Conservation (phyloP, 139 green algal genomes). For the Medakamo hakoo region DNA sequence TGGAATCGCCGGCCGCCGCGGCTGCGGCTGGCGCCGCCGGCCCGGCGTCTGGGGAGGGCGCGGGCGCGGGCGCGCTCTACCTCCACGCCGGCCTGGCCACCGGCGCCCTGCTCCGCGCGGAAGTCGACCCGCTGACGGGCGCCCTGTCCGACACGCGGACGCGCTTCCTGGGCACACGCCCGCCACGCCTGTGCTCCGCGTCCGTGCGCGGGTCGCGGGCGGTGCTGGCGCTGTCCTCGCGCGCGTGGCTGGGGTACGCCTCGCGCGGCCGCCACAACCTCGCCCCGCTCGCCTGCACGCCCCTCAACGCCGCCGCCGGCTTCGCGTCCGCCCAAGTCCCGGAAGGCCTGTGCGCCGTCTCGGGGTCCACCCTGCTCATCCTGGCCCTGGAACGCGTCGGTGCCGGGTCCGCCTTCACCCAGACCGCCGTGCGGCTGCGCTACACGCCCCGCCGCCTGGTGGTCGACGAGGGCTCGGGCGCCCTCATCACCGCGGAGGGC, state of each 20-base stretch:
- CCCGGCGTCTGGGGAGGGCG: no score
- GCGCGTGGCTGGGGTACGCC: slow-evolving; percentile 88
- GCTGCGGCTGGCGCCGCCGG: slow-evolving; percentile 10
- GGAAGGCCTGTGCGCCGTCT: slow-evolving; percentile 91
- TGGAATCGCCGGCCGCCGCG: slow-evolving; percentile 30
- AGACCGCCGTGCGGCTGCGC: slow-evolving; percentile 46
- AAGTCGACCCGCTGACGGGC: slow-evolving; percentile 70
- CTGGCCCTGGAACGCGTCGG: slow-evolving; percentile 76
- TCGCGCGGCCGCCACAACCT: slow-evolving; percentile 77
- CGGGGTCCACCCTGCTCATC: slow-evolving; percentile 68
- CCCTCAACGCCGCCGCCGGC: slow-evolving; percentile 55
- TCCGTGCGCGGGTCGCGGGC: slow-evolving; percentile 42
- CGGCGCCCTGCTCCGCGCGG: slow-evolving; percentile 83
- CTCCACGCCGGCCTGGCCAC: slow-evolving; percentile 83
- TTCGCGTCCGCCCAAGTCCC: slow-evolving; percentile 86
- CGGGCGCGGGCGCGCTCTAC: slow-evolving; percentile 50
- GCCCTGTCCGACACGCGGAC: slow-evolving; percentile 70
- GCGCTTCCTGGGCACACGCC: slow-evolving; percentile 77
- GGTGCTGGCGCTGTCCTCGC: slow-evolving; percentile 83
- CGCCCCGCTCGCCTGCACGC: slow-evolving; percentile 78
- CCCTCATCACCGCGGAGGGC: slow-evolving; percentile 49
- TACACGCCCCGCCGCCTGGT: slow-evolving; percentile 89
- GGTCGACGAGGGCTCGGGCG: slow-evolving; percentile 48
- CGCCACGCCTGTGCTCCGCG: slow-evolving; percentile 61
- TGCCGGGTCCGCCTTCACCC: slow-evolving; percentile 86